phyloP scores from a whole-genome alignment of 1,284 basidiomycete species.

The Agaricales sp. region DNA sequence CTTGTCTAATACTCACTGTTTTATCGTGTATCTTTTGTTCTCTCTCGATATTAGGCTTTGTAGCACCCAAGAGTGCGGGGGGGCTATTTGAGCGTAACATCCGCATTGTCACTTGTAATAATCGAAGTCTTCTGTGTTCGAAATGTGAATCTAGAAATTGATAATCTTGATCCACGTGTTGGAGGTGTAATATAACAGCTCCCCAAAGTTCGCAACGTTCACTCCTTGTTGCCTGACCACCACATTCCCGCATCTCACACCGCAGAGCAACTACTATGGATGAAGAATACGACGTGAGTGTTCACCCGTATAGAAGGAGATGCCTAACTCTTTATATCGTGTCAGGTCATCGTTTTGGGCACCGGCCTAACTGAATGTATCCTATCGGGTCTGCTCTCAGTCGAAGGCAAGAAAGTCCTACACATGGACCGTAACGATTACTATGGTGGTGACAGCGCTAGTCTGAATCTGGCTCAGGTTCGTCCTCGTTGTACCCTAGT shows the following conservation, averaged over 20 bases:
- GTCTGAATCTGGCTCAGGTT: slow-evolving; percentile 95
- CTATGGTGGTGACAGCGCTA: slow-evolving; percentile 97
- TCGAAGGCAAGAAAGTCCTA: slow-evolving; percentile 99
- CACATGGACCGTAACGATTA: slow-evolving; percentile 99
- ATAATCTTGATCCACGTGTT: neutral
- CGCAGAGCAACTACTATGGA: slow-evolving; percentile 46
- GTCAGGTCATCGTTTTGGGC: slow-evolving; percentile 88
- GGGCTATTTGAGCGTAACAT: no score
- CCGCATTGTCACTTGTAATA: no score
- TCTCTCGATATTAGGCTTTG: no score
- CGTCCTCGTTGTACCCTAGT: slow-evolving; percentile 14
- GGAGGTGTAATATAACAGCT: neutral
- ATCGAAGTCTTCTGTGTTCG: no score
- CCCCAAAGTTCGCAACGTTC: neutral
- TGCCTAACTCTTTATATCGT: slow-evolving; percentile 10
- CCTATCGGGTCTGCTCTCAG: slow-evolving; percentile 91
- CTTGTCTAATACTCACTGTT: neutral
- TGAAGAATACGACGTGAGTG: slow-evolving; percentile 79
- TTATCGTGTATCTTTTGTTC: neutral
- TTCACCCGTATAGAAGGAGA: slow-evolving; percentile 6
- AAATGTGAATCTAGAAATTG: neutral
- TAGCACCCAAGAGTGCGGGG: no score
- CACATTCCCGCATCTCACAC: slow-evolving; percentile 13
- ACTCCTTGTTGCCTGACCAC: slow-evolving; percentile 1
- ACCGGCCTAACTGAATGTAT: slow-evolving; percentile 98